phyloP scores from a whole-genome alignment of 2,329 filamentous ascomycete genomes.

The Penicillium sp. region DNA sequence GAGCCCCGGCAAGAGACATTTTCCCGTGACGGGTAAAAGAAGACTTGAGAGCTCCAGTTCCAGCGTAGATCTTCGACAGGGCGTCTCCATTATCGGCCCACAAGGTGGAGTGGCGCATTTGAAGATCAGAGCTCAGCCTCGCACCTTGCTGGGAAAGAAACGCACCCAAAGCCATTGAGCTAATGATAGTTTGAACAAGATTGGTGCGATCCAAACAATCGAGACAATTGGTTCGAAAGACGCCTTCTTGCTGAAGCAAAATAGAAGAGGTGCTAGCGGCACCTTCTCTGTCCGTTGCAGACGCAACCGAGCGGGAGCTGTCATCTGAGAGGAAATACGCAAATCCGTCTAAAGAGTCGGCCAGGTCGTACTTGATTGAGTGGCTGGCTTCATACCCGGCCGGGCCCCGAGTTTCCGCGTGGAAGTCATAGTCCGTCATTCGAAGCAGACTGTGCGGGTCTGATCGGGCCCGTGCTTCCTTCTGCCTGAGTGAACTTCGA shows the following conservation, averaged over 20 bases:
- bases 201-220: slow-evolving; percentile 96
- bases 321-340: slow-evolving; percentile 86
- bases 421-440: slow-evolving; percentile 90
- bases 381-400: slow-evolving; percentile 86
- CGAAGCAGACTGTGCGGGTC: slow-evolving; percentile 68
- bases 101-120: slow-evolving; percentile 82
- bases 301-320: slow-evolving; percentile 45
- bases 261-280: slow-evolving; percentile 49
- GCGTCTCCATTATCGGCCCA: slow-evolving; percentile 98
- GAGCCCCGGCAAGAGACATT: slow-evolving; percentile 86
- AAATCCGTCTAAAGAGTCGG: slow-evolving; percentile 75
- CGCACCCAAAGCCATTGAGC: slow-evolving; percentile 81
- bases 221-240: slow-evolving; percentile 92
- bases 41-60: slow-evolving; percentile 89
- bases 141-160: slow-evolving; percentile 71
- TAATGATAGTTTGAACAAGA: slow-evolving; percentile 90
- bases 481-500: slow-evolving; percentile 63
- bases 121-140: slow-evolving; percentile 70
- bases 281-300: slow-evolving; percentile 37
- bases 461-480: slow-evolving; percentile 45
- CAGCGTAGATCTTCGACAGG: slow-evolving; percentile 90
- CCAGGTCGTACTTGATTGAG: slow-evolving; percentile 72
- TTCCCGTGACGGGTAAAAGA: slow-evolving; percentile 92
- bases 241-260: slow-evolving; percentile 85
- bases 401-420: slow-evolving; percentile 83